Base-by-base conservation (phyloP, 1,139 yeast species). In the Pneumocystis carinii region DNA sequence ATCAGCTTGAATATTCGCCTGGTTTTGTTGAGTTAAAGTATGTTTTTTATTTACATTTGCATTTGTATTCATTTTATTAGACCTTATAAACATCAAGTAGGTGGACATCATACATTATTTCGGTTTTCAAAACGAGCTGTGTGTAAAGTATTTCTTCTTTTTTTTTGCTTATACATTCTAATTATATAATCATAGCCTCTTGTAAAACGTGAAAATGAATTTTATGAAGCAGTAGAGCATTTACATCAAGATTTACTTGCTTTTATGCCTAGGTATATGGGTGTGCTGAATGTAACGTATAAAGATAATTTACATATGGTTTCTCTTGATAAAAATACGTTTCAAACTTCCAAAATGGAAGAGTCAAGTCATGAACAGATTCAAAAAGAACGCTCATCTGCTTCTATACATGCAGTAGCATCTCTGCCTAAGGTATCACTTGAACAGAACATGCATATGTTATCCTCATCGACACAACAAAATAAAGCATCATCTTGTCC, bases 71-170 rank as follows among this genome's bases (percentile, higher is more conserved):
- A 17, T 19, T 37, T 17, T 71, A 75, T 90, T 64, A 83, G 88
- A 62, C 96, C 95, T 1, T 90, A 87, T 75, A 83, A 85, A 68
- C 90, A 92, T 72, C 70, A 68, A 87, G 98, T 94, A 7, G 99
- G 99, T 10, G 99, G 99, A 0, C 99, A 94, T 72, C 92, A 97
- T 0, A 97, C 97, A 1, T 90, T 94, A 60, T 94, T 92, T 75
- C 81, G 92, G 67, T 92, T 92, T 72, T 86, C 95, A 7, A 86
- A 85, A 69, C 79, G 88, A 65, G 97, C 97, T 0, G 96, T 94
- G n/a, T 92, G 98, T 74, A 94, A 94, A 19, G 55, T 48, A 10
- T 14, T n/a, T 41, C 27, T 41, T 41, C 19, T 41, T 17, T 5
- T 41, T 24, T 41, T n/a, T n/a, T 41, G 17, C 4, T 1, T 17